Evolutionary conservation across 1,139 yeast genomes (phyloP).

Genomic region (Arxiozyma slooffiae): DNA sequence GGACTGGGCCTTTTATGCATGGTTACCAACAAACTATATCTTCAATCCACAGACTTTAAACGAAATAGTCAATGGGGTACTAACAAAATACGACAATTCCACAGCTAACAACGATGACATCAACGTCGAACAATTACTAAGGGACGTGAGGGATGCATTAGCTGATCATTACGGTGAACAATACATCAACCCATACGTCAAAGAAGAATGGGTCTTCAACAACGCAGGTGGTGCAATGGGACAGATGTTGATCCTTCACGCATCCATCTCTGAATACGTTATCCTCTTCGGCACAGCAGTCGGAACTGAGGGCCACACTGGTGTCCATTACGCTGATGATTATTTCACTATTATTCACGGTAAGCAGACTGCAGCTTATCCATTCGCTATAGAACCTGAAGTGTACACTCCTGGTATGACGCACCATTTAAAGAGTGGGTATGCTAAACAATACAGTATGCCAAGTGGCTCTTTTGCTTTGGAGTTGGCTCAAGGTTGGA

Average conservation of each 20-base stretch:
- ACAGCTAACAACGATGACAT: constrained; percentile 8
- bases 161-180: constrained; percentile 57
- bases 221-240: constrained; percentile 99
- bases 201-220: constrained; percentile 88
- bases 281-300: constrained; percentile 81
- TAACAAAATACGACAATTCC: constrained; percentile 40
- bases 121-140: constrained; percentile 34
- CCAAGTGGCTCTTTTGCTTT: constrained; percentile 73
- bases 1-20: constrained; percentile 42
- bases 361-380: constrained; percentile 59
- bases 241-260: constrained; percentile 87
- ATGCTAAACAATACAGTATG: constrained; percentile 78
- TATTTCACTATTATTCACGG: constrained; percentile 86
- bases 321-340: constrained; percentile 92
- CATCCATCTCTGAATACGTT: constrained; percentile 87
- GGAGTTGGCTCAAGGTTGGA: constrained; percentile 98
- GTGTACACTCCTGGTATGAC: constrained; percentile 71
- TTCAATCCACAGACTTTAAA: constrained; percentile 40
- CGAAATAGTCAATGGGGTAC: constrained; percentile 41
- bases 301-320: constrained; percentile 94
- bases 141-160: constrained; percentile 50
- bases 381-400: constrained; percentile 53
- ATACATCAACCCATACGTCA: constrained; percentile 55
- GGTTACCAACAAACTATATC: constrained; percentile 61
- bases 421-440: constrained; percentile 68